Percentiles rank a stretch among this genome's conserved stretches.
These are phyloP conservation scores for Candida anglica DNA, from an alignment of 805 yeast species.

Conservation along the genomic window DNA sequence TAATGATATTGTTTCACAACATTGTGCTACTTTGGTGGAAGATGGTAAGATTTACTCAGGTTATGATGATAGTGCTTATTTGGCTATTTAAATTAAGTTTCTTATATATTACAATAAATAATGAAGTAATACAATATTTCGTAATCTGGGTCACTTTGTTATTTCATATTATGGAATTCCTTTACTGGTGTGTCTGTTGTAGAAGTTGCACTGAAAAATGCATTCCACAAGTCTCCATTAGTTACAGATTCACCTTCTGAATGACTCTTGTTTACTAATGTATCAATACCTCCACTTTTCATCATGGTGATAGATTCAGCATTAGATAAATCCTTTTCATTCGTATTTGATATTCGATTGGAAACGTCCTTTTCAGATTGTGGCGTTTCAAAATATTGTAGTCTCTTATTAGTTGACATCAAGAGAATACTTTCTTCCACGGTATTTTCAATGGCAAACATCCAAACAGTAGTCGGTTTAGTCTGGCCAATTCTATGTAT, in stretches of 20 bases:
- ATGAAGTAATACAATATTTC: not conserved
- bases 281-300: conserved; percentile 46
- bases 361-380: conserved; percentile 5
- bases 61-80: conserved; percentile 59
- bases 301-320: conserved; percentile 54
- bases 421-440: conserved; percentile 85
- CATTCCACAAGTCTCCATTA: conserved; percentile 57
- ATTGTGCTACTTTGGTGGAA: conserved; percentile 55
- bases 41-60: conserved; percentile 69
- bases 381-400: conserved; percentile 33
- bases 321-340: conserved; percentile 29
- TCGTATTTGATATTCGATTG: conserved; percentile 13
- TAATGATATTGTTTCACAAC: conserved; percentile 44
- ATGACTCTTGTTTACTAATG: conserved; percentile 39
- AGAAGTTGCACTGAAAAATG: conserved; percentile 43
- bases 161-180: too few species aligned
- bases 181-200: too few species aligned
- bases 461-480: conserved; percentile 83
- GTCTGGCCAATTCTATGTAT: conserved; percentile 91
- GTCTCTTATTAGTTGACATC: conserved; percentile 60
- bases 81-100: conserved; percentile 40
- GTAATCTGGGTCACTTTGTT: not conserved
- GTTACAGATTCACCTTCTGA: conserved; percentile 59
- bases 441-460: conserved; percentile 76
- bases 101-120: not conserved